Evolutionary conservation across 306 rosid genomes (phyloP).

Genomic region (Gastrolobium bilobum): DNA sequence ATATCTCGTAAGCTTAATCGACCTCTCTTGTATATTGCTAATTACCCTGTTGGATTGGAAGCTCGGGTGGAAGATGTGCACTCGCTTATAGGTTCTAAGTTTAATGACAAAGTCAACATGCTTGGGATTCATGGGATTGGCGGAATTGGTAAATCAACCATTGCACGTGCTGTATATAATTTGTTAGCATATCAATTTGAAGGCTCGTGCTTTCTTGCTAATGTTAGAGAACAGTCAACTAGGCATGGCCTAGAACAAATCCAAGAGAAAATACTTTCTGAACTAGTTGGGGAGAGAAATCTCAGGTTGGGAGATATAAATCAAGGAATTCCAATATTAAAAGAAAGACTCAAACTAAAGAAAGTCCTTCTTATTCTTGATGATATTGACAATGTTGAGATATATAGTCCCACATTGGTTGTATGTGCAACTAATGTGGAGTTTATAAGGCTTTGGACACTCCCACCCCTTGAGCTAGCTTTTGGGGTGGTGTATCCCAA

Average conservation of each 20-base stretch:
- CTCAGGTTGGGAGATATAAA: conserved; percentile 19
- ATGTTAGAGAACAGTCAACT: conserved; percentile 31
- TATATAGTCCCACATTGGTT: too few species aligned
- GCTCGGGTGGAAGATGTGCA: neutral
- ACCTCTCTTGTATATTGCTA: conserved; percentile 14
- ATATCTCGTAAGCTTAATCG: neutral
- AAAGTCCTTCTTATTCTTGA: conserved; percentile 16
- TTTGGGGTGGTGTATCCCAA: too few species aligned
- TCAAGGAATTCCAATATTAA: conserved; percentile 21
- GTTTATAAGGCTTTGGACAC: too few species aligned
- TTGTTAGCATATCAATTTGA: conserved; percentile 5
- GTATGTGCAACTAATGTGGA: too few species aligned
- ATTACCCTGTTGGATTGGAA: conserved; percentile 16
- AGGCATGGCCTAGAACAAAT: neutral
- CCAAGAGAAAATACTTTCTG: conserved; percentile 31
- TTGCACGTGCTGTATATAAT: conserved; percentile 31
- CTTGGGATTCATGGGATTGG: conserved; percentile 41
- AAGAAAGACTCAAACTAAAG: conserved; percentile 11
- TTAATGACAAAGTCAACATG: conserved; percentile 15
- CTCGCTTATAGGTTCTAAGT: neutral
- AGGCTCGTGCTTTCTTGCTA: neutral
- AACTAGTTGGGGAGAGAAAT: neutral
- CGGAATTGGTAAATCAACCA: conserved; percentile 33
- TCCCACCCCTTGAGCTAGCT: too few species aligned
- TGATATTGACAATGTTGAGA: conserved; percentile 27